Evolutionary conservation across 2,329 filamentous ascomycete species (phyloP), one percentile per base, ranked within the genome.

Genomic region (Byssochlamys sp.): DNA sequence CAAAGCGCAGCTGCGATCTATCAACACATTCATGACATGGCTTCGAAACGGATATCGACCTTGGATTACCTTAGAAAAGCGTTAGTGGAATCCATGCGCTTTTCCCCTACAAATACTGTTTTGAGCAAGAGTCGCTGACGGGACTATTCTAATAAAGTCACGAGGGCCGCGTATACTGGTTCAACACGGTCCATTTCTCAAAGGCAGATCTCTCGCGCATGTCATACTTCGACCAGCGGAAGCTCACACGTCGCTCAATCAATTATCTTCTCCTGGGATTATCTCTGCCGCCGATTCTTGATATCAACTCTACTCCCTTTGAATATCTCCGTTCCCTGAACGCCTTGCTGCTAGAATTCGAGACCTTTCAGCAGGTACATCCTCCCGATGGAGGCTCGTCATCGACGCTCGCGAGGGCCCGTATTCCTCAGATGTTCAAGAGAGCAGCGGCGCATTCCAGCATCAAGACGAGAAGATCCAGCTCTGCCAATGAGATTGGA

Each of bases 111-210:
- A 53, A 11, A n/a, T 45, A 9, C 7, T 45, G 14, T 45, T 10
- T 6, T 45, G n/a, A 45, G 14, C 5, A 24, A 12, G 25, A 12
- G 31, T 52, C 1, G 48, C 62, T 68, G 58, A 66, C 49, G 26
- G 12, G 31, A 50, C 55, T 51, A 12, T 28, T 19, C 1, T 19
- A 1, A 52, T 56, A 55, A 70, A 95, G 90, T 28, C 91, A 99
- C 70, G 91, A 96, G 75, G 91, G 92, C 60, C 86, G 90, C 58
- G 86, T 96, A 49, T 97, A 95, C 78, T 97, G 94, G 91, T 96
- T 97, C 80, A 96, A 96, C 75, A 96, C 94, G 0, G 84, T 96
- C 60, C 88, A 95, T 68, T 96, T 96, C 74, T 89, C 91, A 63
- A 88, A 90, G 67, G 74, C 83, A 29, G 90, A 96, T 72, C 81